A percentile compares a stretch with the other conserved stretches of the same genome.
Evolutionary conservation across 257 asterid genomes (phyloP).

Genomic region (Ilex aquifolium): DNA sequence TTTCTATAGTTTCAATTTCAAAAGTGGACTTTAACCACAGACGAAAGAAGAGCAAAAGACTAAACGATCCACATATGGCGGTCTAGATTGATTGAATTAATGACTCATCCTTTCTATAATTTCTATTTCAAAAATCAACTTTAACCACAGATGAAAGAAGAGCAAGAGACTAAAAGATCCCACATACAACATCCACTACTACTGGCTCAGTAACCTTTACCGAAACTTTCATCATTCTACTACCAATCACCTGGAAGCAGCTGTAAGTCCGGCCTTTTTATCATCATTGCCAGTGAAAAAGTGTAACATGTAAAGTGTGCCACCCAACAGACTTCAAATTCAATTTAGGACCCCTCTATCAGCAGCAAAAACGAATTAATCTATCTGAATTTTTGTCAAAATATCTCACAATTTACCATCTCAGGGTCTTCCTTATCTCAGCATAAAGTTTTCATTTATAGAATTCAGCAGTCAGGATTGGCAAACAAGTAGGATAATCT

Average conservation of each 20-base stretch:
- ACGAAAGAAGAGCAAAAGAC: not conserved
- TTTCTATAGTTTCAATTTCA: too few species aligned
- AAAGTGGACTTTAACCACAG: not conserved
- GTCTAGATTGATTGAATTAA: too few species aligned
- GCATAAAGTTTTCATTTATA: too few species aligned
- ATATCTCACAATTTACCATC: too few species aligned
- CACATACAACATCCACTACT: slow-evolving; percentile 10
- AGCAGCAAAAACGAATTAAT: too few species aligned
- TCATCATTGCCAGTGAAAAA: slow-evolving; percentile 63
- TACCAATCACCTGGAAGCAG: slow-evolving; percentile 74
- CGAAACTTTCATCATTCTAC: slow-evolving; percentile 62
- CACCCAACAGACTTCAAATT: too few species aligned
- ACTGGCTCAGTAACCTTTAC: slow-evolving; percentile 73
- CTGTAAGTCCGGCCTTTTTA: slow-evolving; percentile 92
- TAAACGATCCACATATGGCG: not conserved
- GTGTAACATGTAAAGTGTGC: not conserved
- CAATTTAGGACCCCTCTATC: too few species aligned
- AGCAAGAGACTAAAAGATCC: not conserved
- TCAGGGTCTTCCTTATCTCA: too few species aligned
- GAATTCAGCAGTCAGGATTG: too few species aligned
- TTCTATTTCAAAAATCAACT: not conserved
- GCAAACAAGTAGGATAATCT: too few species aligned
- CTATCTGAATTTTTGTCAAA: too few species aligned
- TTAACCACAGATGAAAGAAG: not conserved
- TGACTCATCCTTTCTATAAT: too few species aligned